Evolutionary conservation across 768 basidiomycete species (phyloP).

Genomic region (Hysterangium stoloniferum): DNA sequence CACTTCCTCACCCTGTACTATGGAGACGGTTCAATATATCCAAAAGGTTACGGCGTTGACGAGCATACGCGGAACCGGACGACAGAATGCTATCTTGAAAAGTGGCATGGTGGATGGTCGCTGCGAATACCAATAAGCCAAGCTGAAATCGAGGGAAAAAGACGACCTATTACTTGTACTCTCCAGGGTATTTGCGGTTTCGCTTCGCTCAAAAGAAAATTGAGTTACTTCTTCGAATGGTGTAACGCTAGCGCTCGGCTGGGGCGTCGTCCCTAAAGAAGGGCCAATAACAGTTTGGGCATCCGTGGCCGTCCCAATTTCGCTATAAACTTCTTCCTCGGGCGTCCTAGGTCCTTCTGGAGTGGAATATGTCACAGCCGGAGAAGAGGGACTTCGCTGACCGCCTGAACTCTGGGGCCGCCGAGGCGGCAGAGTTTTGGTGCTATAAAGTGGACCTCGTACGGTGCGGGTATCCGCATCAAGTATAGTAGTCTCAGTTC

Average conservation of each 20-base stretch:
- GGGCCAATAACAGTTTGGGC: background rate
- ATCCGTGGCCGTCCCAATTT: conserved; percentile 1
- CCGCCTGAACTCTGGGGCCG: background rate
- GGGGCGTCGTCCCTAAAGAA: background rate
- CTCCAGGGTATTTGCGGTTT: background rate
- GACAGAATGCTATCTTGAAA: conserved; percentile 4
- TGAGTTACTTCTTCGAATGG: background rate
- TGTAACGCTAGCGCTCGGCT: background rate
- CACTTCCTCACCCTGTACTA: conserved; percentile 45
- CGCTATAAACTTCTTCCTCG: background rate
- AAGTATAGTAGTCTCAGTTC: background rate
- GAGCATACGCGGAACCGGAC: conserved; percentile 6
- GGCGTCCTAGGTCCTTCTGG: conserved; percentile 5
- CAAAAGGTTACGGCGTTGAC: conserved; percentile 40
- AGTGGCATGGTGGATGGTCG: background rate
- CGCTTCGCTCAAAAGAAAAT: background rate
- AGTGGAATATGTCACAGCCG: background rate
- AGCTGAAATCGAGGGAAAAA: background rate
- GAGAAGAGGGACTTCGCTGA: conserved; percentile 2
- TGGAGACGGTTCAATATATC: conserved; percentile 55
- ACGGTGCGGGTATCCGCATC: background rate
- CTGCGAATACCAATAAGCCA: background rate
- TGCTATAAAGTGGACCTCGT: background rate
- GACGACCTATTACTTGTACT: background rate
- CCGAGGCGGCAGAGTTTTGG: background rate